phyloP scores from a whole-genome alignment of 768 basidiomycete genomes.

The Termitomyces sp. region DNA sequence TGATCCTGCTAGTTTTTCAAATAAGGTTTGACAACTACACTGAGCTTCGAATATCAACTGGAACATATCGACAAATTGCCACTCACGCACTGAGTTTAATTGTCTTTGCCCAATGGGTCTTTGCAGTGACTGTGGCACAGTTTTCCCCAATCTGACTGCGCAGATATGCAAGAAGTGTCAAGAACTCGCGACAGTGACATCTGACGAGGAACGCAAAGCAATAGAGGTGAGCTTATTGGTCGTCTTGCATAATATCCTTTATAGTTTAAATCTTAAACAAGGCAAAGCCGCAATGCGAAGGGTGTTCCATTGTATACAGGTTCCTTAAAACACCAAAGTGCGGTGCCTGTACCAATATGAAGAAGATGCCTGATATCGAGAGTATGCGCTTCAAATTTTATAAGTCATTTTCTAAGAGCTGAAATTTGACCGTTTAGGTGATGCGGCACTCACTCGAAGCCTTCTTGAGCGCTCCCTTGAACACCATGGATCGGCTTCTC shows the following conservation, averaged over 20 bases:
- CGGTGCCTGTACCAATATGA: neutral
- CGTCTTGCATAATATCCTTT: neutral
- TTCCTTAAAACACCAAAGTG: slow-evolving; percentile 1
- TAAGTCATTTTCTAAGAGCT: neutral
- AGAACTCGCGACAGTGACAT: neutral
- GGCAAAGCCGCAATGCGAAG: slow-evolving; percentile 6
- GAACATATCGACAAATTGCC: too few relatives aligned
- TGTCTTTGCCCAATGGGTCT: neutral
- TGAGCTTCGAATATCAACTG: too few relatives aligned
- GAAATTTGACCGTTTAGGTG: neutral
- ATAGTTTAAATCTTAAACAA: neutral
- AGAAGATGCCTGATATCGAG: neutral
- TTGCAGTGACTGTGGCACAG: neutral
- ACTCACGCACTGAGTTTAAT: too few relatives aligned
- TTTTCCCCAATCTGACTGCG: neutral
- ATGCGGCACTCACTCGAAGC: neutral
- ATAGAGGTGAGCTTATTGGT: neutral
- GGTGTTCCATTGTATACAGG: neutral
- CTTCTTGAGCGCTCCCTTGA: neutral
- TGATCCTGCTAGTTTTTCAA: neutral
- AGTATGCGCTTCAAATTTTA: neutral
- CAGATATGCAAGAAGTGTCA: neutral
- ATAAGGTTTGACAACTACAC: neutral
- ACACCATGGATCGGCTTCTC: slow-evolving; percentile 1
- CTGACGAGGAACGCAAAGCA: neutral